phyloP scores from a whole-genome alignment of 768 basidiomycete genomes.

The Kwoniella dejecticola region DNA sequence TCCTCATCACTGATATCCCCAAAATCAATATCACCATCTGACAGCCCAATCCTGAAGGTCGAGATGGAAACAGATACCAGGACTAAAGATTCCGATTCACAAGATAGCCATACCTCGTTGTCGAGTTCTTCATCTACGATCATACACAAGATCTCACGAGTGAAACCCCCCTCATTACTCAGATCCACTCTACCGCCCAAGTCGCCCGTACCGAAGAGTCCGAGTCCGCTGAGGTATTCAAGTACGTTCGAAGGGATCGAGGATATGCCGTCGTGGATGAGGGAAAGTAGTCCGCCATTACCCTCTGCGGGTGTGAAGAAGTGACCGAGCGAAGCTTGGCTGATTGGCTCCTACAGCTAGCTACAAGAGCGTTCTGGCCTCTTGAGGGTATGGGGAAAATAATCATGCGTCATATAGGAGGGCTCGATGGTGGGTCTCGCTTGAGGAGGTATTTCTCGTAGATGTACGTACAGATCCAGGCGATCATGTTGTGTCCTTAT shows the following conservation, averaged over 20 bases:
- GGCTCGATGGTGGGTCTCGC: too few relatives aligned
- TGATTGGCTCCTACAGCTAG: too few relatives aligned
- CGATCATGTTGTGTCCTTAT: constrained; percentile 5
- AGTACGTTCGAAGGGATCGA: constrained; percentile 1
- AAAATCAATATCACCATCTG: neutral
- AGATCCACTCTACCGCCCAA: neutral
- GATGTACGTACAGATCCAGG: constrained; percentile 6
- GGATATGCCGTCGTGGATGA: constrained; percentile 5
- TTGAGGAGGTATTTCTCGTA: neutral
- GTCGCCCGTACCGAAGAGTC: constrained; percentile 3
- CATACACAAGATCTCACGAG: neutral
- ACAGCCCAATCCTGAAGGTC: too few relatives aligned
- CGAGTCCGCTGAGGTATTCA: constrained; percentile 6
- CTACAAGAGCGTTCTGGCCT: too few relatives aligned
- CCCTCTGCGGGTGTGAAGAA: neutral
- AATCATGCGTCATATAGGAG: neutral
- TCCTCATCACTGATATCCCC: neutral
- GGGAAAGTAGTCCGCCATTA: neutral
- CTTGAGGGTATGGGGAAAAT: too few relatives aligned
- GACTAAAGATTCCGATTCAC: too few relatives aligned
- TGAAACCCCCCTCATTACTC: neutral
- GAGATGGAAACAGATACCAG: too few relatives aligned
- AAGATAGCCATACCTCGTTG: too few relatives aligned
- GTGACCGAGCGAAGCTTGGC: neutral
- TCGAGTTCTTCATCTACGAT: neutral